Base-by-base conservation (phyloP, 768 basidiomycete genomes). In the Lactarius sp. region DNA sequence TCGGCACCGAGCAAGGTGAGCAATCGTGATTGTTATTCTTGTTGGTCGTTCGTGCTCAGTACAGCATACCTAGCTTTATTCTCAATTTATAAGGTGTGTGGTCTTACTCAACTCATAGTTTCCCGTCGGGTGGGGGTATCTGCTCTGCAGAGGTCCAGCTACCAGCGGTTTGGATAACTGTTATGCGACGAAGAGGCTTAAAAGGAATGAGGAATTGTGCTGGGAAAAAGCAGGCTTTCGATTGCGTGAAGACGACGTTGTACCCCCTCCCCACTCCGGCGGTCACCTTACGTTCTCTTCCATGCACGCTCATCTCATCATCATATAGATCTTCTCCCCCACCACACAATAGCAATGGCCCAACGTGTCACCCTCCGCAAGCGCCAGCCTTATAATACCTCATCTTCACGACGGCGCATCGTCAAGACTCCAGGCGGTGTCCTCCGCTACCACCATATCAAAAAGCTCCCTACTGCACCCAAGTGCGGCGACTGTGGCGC, bases 281-380 rank as follows among this genome's bases (percentile, higher is more conserved):
- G 27, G 27, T 14, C 3, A 33, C 33, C 12, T 34, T 49, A 14
- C 39, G 46, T n/a, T 39, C 20, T 22, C 22, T 27, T 37, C 2
- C 13, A 37, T 14, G 14, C 20, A 33, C 20, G 9, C 4, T n/a
- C 51, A 13, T 41, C 55, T 62, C 41, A 57, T 36, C 55, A 36
- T 13, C 10, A 34, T n/a, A 18, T 22, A 62, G 56, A 52, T 52
- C 27, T 14, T 58, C 36, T 12, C n/a, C 55, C 27, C 27, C 27
- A 3, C 27, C n/a, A 20, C 44, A 18, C 33, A 50, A 14, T 60
- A 65, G 27, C 69, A 78, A 98, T 98, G 96, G 94, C 93, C 78
- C 96, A 98, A 86, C 94, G 97, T 75, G 95, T 99, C 73, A 97
- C 94, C 72, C 93, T 99, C 81, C 90, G 97, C 82, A 99, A 97